Evolutionary conservation across 345 rosid genomes (phyloP).

Genomic region (Cardamine occulta): DNA sequence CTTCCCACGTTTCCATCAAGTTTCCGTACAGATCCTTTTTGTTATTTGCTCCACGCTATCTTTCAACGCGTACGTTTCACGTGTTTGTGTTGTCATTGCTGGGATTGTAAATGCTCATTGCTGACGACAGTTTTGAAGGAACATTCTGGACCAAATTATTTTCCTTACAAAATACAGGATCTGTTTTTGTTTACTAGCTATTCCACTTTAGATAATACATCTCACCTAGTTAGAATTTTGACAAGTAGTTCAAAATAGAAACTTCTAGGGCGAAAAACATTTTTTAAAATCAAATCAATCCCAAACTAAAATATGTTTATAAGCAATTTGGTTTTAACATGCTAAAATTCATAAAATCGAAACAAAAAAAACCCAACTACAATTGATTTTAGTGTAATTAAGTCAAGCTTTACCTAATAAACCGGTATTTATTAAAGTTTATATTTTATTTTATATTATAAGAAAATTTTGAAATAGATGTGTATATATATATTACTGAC

Average conservation of each 20-base stretch:
- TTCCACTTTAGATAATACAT: background rate
- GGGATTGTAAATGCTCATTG: constrained; percentile 30
- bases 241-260: background rate
- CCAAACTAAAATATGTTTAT: background rate
- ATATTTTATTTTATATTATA: background rate
- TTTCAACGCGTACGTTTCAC: constrained; percentile 10
- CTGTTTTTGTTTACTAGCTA: background rate
- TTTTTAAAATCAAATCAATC: background rate
- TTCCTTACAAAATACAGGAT: background rate
- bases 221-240: background rate
- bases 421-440: background rate
- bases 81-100: constrained; percentile 20
- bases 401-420: background rate
- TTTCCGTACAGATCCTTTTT: constrained; percentile 35
- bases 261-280: background rate
- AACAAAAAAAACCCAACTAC: background rate
- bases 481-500: background rate
- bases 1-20: constrained; percentile 42
- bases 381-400: background rate
- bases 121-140: constrained; percentile 19
- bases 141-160: background rate
- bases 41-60: constrained; percentile 18
- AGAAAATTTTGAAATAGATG: background rate
- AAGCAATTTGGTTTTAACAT: background rate
- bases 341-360: background rate